Base-by-base conservation (phyloP, 2,329 filamentous ascomycete species). In the Didymella pomorum region DNA sequence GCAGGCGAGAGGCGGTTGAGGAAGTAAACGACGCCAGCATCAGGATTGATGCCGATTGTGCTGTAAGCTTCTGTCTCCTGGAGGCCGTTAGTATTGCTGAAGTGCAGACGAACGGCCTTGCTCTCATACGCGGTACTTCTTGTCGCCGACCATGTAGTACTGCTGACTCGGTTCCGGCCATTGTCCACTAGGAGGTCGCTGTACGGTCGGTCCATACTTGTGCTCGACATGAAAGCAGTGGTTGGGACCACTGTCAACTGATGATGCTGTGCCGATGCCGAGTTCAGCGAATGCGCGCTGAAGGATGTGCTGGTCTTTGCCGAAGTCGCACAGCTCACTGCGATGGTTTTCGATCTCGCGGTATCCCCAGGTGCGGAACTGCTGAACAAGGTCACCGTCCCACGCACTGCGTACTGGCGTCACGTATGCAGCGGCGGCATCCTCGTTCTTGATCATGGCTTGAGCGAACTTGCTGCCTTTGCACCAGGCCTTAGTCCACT, bases 61-160 rank as follows among this genome's bases (percentile, higher is more conserved):
- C 58, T 64, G 14, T 58, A 50, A 1, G 65, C 65, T 18, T 53
- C 25, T 3, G 62, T 69, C 18, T 47, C 52, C 61, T 67, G 21
- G 25, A 57, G 11, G 21, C 12, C 10, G 7, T 46, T 7, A 45
- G 29, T 20, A 12, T 4, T 11, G n/a, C 14, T 8, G 3, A n/a
- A 10, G 8, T 18, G 6, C 33, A n/a, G 20, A 18, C 9, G 33
- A 8, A 9, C 20, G 5, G 2, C 5, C 1, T 6, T 8, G n/a
- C 4, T 5, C 3, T 46, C 63, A 43, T 28, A 65, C 64, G 18
- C 56, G 45, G 25, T 68, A 67, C n/a, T 56, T 23, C 18, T 58
- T 54, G 7, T 28, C 49, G 23, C 52, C 56, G 5, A 64, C 65
- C n/a, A 50, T 56, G 26, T 68, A 67, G 11, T 39, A 64, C 28